Percentiles rank a stretch among this genome's conserved stretches.
These are phyloP conservation scores for Coprinellus micaceus DNA, from an alignment of 768 basidiomycete genomes.

Conservation along the genomic window DNA sequence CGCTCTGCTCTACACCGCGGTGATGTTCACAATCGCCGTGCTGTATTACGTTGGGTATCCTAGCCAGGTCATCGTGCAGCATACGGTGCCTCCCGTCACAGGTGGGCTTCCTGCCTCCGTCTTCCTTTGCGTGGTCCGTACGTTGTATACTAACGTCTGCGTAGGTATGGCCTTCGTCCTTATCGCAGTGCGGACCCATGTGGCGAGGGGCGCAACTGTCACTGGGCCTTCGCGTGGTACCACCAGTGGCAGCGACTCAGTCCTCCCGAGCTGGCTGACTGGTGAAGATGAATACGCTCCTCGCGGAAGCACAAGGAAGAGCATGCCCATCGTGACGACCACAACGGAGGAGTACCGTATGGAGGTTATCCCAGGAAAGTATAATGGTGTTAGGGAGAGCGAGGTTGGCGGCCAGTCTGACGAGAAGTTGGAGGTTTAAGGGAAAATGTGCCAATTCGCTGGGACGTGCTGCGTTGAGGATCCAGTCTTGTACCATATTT, in stretches of 20 bases:
- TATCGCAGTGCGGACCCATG: slow-evolving; percentile 27
- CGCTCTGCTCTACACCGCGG: slow-evolving; percentile 28
- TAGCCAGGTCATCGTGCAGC: slow-evolving; percentile 25
- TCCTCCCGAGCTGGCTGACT: slow-evolving; percentile 4
- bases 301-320: neutral
- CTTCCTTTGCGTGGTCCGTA: neutral
- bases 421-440: too few species aligned
- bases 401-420: neutral
- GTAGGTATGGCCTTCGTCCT: slow-evolving; percentile 29
- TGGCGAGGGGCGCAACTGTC: slow-evolving; percentile 16
- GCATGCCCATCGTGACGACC: slow-evolving; percentile 5
- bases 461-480: too few species aligned
- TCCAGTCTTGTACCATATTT: too few species aligned
- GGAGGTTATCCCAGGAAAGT: neutral
- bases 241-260: slow-evolving; percentile 7
- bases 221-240: slow-evolving; percentile 1
- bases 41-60: slow-evolving; percentile 22
- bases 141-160: neutral
- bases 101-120: slow-evolving; percentile 16
- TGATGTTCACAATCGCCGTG: slow-evolving; percentile 26
- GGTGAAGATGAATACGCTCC: neutral
- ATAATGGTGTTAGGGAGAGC: neutral
- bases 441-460: too few species aligned
- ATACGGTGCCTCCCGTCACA: slow-evolving; percentile 26
- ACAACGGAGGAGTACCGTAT: slow-evolving; percentile 5